phyloP scores from a whole-genome alignment of 805 yeast species.

The Lipomyces sp. region DNA sequence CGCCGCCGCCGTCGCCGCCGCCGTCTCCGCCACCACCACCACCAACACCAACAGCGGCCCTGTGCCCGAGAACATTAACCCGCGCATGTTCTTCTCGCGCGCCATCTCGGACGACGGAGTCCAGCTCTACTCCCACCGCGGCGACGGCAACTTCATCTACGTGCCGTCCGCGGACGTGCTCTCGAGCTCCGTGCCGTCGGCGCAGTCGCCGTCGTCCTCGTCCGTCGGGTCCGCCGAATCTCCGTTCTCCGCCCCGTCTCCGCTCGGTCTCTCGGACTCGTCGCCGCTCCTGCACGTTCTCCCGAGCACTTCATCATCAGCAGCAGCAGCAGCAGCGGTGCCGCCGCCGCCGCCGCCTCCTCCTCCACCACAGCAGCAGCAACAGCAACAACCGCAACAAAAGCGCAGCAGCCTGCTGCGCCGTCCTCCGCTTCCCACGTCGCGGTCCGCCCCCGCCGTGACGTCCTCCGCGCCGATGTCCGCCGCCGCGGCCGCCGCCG shows the following conservation, averaged over 20 bases:
- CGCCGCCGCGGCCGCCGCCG: constrained; percentile 46
- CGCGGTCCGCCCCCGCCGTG: constrained; percentile 6
- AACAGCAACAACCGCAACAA: not conserved
- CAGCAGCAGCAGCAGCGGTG: too few species aligned
- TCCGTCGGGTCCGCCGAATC: not conserved
- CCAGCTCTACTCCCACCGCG: not conserved
- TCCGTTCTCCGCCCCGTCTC: not conserved
- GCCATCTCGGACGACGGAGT: constrained; percentile 4
- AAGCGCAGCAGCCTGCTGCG: not conserved
- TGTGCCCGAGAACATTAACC: not conserved
- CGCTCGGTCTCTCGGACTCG: not conserved
- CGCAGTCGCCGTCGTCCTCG: not conserved
- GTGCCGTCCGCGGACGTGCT: not conserved
- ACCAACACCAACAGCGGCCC: not conserved
- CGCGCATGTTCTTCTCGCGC: constrained; percentile 5
- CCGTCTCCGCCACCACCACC: not conserved
- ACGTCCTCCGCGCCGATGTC: constrained; percentile 34
- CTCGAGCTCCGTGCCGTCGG: not conserved
- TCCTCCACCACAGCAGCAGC: not conserved
- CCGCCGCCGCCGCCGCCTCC: not conserved
- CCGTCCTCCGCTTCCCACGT: not conserved
- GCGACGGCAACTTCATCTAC: not conserved
- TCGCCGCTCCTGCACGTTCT: too few species aligned
- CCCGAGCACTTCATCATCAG: too few species aligned
- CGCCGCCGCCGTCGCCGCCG: not conserved